Conservation (phyloP, 225 moss, liverwort and hornwort species). For the Lunularia cruciata region DNA sequence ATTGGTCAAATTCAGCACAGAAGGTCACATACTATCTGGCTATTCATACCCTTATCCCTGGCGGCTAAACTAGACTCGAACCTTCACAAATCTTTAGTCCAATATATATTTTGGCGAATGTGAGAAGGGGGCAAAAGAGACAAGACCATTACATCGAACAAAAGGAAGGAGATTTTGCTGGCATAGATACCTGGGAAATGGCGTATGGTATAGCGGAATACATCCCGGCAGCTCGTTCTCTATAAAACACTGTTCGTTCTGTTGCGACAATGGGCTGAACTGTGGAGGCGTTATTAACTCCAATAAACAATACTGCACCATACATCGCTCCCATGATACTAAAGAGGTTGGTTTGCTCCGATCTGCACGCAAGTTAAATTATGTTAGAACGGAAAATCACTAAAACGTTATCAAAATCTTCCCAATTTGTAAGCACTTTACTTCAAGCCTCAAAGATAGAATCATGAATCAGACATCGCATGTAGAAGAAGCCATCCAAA, state of each 20-base stretch:
- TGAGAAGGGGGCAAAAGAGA: too few species aligned
- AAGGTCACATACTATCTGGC: too few species aligned
- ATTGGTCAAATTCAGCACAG: too few species aligned
- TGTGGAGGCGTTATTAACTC: slow-evolving; percentile 39
- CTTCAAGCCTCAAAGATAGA: too few species aligned
- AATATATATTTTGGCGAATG: too few species aligned
- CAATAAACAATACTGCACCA: slow-evolving; percentile 41
- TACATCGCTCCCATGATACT: slow-evolving; percentile 42
- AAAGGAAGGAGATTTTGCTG: too few species aligned
- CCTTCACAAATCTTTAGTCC: too few species aligned
- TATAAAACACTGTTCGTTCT: slow-evolving; percentile 48
- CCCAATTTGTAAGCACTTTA: not conserved
- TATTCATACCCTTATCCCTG: too few species aligned
- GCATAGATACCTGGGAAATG: slow-evolving; percentile 36
- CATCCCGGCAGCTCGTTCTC: slow-evolving; percentile 50
- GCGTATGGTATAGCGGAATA: slow-evolving; percentile 44
- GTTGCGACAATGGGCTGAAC: slow-evolving; percentile 42
- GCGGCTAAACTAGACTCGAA: too few species aligned
- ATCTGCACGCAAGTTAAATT: slow-evolving; percentile 25
- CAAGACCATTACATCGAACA: too few species aligned
- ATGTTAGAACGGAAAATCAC: too few species aligned
- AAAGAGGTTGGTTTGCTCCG: slow-evolving; percentile 15
- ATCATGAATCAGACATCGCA: not conserved
- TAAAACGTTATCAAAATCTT: not conserved
- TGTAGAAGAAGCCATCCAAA: not conserved